These are phyloP conservation scores for Sechiopsis laciniata DNA, from an alignment of 306 rosid species.

Conservation along the genomic window DNA sequence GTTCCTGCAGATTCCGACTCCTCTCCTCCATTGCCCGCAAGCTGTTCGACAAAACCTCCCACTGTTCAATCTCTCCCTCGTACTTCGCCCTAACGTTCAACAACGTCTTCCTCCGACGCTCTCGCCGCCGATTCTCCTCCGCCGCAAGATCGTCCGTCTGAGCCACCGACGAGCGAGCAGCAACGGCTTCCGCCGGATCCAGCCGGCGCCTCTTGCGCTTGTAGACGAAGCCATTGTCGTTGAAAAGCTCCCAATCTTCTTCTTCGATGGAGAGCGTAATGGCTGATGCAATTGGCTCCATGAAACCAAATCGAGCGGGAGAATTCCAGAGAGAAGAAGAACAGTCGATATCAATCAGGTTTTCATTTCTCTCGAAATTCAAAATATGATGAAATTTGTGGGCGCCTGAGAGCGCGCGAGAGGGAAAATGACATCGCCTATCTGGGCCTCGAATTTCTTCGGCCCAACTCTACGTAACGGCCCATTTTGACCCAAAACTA, in stretches of 20 bases:
- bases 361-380: neutral
- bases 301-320: neutral
- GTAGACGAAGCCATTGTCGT: conserved; percentile 25
- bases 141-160: conserved; percentile 3
- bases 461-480: neutral
- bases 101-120: conserved; percentile 21
- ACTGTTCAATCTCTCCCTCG: conserved; percentile 24
- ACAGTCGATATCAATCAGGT: neutral
- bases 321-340: too few species aligned
- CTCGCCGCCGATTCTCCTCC: conserved; percentile 23
- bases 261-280: neutral
- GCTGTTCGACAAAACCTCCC: conserved; percentile 26
- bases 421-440: neutral
- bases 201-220: conserved; percentile 25
- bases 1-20: conserved; percentile 19
- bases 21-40: conserved; percentile 25
- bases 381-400: neutral
- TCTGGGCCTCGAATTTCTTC: neutral
- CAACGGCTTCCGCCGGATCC: conserved; percentile 7
- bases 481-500: too few species aligned
- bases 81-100: conserved; percentile 21
- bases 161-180: conserved; percentile 16
- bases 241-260: conserved; percentile 26
- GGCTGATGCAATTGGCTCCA: conserved; percentile 5
- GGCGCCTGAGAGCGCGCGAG: conserved; percentile 10